Base-by-base conservation (phyloP, 495 filamentous ascomycete species). In the Tuber melanosporum region DNA sequence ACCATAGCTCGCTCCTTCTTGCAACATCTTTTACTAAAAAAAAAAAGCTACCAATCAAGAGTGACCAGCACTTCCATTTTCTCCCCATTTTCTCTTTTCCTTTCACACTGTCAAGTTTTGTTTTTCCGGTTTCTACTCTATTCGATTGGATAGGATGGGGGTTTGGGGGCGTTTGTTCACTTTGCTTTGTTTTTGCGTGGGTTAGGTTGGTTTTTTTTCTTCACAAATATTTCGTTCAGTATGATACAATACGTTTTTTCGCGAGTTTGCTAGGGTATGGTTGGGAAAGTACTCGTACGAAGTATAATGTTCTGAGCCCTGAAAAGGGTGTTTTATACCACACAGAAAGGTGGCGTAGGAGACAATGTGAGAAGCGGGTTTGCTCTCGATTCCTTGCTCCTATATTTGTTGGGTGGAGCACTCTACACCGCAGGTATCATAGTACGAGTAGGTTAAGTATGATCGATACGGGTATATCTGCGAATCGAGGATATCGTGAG, bases 281-380 rank as follows among this genome's bases (percentile, higher is more conserved):
- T 32, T 14, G 9, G 52, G n/a, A 32, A 62, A 62, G 72, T 52
- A 32, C 32, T 32, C 32, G 32, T 32, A 57, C 39, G 52, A 43
- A 43, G 74, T 66, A 71, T 72, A 78, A 75, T 62, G 52, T 49
- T 20, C 17, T n/a, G 52, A 62, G 52, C n/a, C 14, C n/a, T 3
- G n/a, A 62, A n/a, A 26, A 62, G 49, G 49, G n/a, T 62, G 10
- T 26, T 62, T 62, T n/a, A 62, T 62, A 62, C 22, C 10, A 32
- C 26, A 62, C 52, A 2, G 10, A 62, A 62, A 14, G n/a, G 52
- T 26, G 52, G 22, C 22, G 10, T 4, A 22, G 49, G 49, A 45
- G 49, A n/a, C 52, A 62, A 12, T 12, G 22, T 26, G 52, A 14
- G 52, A 15, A 32, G 9, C 22, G 9, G 10, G 52, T 14, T 26